Evolutionary conservation across 2,329 filamentous ascomycete genomes (phyloP).

Genomic region (Penicillium sp.): DNA sequence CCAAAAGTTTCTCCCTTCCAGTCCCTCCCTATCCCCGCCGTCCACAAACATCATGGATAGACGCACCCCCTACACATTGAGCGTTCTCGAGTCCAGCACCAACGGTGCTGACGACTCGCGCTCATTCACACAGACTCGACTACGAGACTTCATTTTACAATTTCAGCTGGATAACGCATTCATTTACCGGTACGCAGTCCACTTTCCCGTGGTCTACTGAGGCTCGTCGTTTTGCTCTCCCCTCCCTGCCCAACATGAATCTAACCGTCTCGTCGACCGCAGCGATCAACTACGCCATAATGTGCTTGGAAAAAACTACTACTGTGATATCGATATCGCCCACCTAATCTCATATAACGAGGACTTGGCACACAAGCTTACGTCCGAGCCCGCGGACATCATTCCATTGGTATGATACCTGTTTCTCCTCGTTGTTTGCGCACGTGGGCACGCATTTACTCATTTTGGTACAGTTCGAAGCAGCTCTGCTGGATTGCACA

Average conservation of each 20-base stretch:
- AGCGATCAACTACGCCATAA: conserved; percentile 96
- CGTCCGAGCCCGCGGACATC: conserved; percentile 83
- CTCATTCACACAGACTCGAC: conserved; percentile 66
- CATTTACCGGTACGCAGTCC: conserved; percentile 68
- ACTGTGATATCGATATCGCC: conserved; percentile 90
- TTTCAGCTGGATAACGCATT: conserved; percentile 93
- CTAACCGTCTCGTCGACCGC: conserved; percentile 3
- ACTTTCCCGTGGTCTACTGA: neutral
- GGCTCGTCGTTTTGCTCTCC: neutral
- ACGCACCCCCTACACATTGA: conserved; percentile 78
- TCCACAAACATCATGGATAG: conserved; percentile 62
- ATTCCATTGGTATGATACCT: conserved; percentile 70
- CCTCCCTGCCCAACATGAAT: neutral
- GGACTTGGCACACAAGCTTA: conserved; percentile 82
- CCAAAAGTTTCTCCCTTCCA: conserved; percentile 25
- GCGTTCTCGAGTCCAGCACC: conserved; percentile 65
- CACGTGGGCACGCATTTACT: neutral
- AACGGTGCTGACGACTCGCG: conserved; percentile 63
- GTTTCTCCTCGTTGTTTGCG: neutral
- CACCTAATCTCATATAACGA: conserved; percentile 96
- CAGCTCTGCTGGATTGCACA: conserved; percentile 82
- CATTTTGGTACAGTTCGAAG: conserved; percentile 66
- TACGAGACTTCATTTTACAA: conserved; percentile 86
- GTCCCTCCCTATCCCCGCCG: conserved; percentile 13
- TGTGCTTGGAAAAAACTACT: conserved; percentile 87